phyloP scores from a whole-genome alignment of 148 eudicot genomes.

The Rhododendron griersonianum region DNA sequence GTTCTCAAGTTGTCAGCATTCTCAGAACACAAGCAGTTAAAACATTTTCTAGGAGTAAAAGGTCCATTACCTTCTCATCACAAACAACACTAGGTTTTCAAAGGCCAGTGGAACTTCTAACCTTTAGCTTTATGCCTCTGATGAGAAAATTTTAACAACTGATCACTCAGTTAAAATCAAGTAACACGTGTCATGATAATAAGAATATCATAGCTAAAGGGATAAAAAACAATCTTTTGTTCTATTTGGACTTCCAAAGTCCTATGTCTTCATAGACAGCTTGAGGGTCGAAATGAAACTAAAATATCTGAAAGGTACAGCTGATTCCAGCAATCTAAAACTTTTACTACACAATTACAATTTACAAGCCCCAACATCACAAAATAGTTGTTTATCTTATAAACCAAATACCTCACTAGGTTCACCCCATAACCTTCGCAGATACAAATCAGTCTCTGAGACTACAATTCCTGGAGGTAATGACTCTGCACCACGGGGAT shows the following conservation, averaged over 20 bases:
- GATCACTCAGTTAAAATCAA: background rate
- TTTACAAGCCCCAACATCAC: background rate
- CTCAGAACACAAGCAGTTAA: background rate
- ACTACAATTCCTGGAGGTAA: conserved; percentile 95
- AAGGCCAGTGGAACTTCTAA: background rate
- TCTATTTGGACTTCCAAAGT: background rate
- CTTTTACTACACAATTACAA: background rate
- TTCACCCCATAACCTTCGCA: conserved; percentile 94
- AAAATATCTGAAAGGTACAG: background rate
- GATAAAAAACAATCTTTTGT: background rate
- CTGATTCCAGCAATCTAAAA: background rate
- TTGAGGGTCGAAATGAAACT: background rate
- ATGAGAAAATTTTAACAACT: background rate
- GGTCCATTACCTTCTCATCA: background rate
- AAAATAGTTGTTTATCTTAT: background rate
- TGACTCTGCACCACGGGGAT: conserved; percentile 95
- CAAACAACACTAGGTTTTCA: background rate
- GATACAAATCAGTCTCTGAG: conserved; percentile 71
- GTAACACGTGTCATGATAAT: background rate
- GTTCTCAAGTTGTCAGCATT: background rate
- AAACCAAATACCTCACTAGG: conserved; percentile 69
- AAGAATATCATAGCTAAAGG: background rate
- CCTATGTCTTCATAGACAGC: background rate
- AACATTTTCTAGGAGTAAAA: background rate
- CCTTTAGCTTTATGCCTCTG: background rate